Percentiles rank a stretch among this genome's conserved stretches.
These are phyloP conservation scores for Sanghuangporus sanghuang DNA, from an alignment of 1,284 basidiomycete species.

Conservation along the genomic window DNA sequence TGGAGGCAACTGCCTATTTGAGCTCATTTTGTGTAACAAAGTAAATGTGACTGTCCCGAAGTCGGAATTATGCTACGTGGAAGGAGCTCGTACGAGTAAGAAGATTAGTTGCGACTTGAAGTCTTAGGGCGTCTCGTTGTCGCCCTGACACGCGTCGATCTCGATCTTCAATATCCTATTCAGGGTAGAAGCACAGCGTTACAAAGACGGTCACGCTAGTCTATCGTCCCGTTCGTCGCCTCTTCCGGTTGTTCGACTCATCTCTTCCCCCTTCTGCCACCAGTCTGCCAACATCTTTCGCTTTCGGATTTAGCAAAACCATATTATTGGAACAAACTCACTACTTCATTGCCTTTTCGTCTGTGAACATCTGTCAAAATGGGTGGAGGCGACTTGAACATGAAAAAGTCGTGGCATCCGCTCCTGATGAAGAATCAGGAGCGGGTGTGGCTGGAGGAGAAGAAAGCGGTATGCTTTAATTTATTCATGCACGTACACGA, in stretches of 20 bases:
- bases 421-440: slow-evolving; percentile 98
- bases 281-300: background rate
- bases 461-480: slow-evolving; percentile 74
- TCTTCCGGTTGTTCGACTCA: background rate
- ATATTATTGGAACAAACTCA: background rate
- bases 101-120: background rate
- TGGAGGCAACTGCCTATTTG: background rate
- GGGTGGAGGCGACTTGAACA: slow-evolving; percentile 93
- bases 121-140: background rate
- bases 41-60: background rate
- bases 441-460: slow-evolving; percentile 98
- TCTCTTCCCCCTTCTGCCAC: background rate
- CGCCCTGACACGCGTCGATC: slow-evolving; percentile 1
- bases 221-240: background rate
- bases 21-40: slow-evolving; percentile 4
- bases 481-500: slow-evolving; percentile 3
- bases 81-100: background rate
- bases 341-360: slow-evolving; percentile 1
- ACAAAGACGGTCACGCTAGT: background rate
- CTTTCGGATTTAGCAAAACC: background rate
- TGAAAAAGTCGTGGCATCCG: slow-evolving; percentile 99
- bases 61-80: background rate
- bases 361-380: slow-evolving; percentile 53
- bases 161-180: background rate
- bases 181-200: background rate